Percentiles rank a stretch among this genome's conserved stretches.
phyloP scores from a whole-genome alignment of 1,139 yeast genomes.

The Saccharomyces hybrid region DNA sequence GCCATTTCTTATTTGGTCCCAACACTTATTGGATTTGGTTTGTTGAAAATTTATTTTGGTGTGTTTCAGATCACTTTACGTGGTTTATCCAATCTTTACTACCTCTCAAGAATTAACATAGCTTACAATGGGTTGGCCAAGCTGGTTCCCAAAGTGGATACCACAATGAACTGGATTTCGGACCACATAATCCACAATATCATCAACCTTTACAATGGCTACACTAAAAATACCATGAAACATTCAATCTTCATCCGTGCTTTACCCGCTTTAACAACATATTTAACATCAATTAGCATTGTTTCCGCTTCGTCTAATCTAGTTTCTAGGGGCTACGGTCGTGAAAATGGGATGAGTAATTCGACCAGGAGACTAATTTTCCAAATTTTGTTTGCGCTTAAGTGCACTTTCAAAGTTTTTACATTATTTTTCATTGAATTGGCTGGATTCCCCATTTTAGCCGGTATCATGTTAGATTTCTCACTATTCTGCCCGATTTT shows the following conservation, averaged over 20 bases:
- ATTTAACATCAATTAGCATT: constrained; percentile 39
- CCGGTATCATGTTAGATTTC: constrained; percentile 72
- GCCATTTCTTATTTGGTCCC: constrained; percentile 49
- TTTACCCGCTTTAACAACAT: constrained; percentile 42
- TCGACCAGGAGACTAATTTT: constrained; percentile 39
- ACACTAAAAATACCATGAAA: constrained; percentile 16
- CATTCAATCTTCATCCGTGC: constrained; percentile 26
- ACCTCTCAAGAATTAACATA: neutral
- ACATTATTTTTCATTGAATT: constrained; percentile 71
- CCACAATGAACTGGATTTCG: constrained; percentile 7
- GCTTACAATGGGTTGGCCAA: constrained; percentile 5
- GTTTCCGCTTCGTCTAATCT: constrained; percentile 42
- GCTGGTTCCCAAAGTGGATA: constrained; percentile 8
- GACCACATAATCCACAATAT: constrained; percentile 6
- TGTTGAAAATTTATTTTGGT: constrained; percentile 17
- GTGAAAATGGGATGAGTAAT: constrained; percentile 37
- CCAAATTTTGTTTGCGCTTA: constrained; percentile 47
- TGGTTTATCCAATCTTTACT: constrained; percentile 12
- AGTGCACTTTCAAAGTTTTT: constrained; percentile 65
- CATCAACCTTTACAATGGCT: constrained; percentile 13
- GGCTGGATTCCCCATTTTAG: constrained; percentile 73
- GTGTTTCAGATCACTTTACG: constrained; percentile 10
- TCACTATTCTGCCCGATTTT: constrained; percentile 50
- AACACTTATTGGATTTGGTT: constrained; percentile 39
- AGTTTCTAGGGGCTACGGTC: constrained; percentile 40